Percentiles rank a stretch among this genome's conserved stretches.
phyloP scores from a whole-genome alignment of 495 filamentous ascomycete genomes.

The Trichoderma erinaceum region DNA sequence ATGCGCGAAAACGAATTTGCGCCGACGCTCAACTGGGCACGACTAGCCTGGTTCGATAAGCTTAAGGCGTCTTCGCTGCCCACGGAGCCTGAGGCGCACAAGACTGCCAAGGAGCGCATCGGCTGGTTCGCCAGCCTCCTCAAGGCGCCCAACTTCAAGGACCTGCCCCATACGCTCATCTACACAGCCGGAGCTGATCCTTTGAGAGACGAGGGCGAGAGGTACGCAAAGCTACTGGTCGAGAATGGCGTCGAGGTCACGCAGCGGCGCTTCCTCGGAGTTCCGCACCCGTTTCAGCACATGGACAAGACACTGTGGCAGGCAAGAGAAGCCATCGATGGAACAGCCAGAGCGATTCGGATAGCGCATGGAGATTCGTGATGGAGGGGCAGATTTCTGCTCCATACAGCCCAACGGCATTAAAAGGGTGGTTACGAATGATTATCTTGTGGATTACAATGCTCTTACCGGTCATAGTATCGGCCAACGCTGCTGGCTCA shows the following conservation, averaged over 20 bases:
- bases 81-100: conserved; percentile 20
- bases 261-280: conserved; percentile 40
- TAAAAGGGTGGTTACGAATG: no score
- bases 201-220: conserved; percentile 48
- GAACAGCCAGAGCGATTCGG: conserved; percentile 12
- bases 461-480: no score
- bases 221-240: conserved; percentile 42
- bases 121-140: conserved; percentile 32
- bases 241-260: conserved; percentile 42
- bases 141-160: conserved; percentile 35
- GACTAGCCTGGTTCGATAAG: conserved; percentile 13
- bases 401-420: no score
- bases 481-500: no score
- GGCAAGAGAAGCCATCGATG: conserved; percentile 1
- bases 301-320: conserved; percentile 21
- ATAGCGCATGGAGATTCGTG: conserved; percentile 1
- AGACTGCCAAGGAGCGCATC: conserved; percentile 18
- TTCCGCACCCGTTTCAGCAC: conserved; percentile 48
- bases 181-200: conserved; percentile 46
- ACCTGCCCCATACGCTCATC: conserved; percentile 41
- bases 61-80: conserved; percentile 17
- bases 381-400: neutral
- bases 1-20: conserved; percentile 17
- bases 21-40: conserved; percentile 16
- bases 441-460: no score